Evolutionary conservation across 306 rosid species (phyloP).

Genomic region (Clitoria ternatea): DNA sequence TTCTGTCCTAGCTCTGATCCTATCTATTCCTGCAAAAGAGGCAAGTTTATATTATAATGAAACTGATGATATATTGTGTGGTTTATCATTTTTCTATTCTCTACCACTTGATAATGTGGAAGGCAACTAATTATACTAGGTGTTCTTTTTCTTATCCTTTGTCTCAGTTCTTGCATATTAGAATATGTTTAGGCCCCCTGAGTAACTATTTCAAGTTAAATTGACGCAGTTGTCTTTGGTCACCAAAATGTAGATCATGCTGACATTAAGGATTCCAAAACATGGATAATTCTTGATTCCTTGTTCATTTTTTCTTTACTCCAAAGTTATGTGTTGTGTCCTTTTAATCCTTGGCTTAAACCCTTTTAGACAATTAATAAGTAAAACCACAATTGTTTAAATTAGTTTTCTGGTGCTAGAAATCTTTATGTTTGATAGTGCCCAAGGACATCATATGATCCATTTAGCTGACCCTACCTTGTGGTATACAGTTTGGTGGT

Average conservation of each 20-base stretch:
- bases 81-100: background rate
- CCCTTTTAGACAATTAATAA: background rate
- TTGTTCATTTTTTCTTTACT: background rate
- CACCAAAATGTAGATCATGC: background rate
- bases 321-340: background rate
- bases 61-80: background rate
- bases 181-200: background rate
- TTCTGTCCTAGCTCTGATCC: background rate
- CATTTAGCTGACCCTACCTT: background rate
- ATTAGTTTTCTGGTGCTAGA: background rate
- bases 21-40: background rate
- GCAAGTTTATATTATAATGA: too few species aligned
- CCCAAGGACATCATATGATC: background rate
- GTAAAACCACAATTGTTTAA: background rate
- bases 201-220: background rate
- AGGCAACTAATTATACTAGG: background rate
- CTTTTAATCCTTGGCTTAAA: background rate
- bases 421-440: background rate
- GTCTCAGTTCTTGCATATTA: background rate
- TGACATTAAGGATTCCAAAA: background rate
- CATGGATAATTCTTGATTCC: background rate
- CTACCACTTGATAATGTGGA: background rate
- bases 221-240: background rate
- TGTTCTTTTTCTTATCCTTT: background rate
- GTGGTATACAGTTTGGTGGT: background rate